Evolutionary conservation across 2,329 filamentous ascomycete species (phyloP).

Genomic region (Ophiostoma novo-ulmi): DNA sequence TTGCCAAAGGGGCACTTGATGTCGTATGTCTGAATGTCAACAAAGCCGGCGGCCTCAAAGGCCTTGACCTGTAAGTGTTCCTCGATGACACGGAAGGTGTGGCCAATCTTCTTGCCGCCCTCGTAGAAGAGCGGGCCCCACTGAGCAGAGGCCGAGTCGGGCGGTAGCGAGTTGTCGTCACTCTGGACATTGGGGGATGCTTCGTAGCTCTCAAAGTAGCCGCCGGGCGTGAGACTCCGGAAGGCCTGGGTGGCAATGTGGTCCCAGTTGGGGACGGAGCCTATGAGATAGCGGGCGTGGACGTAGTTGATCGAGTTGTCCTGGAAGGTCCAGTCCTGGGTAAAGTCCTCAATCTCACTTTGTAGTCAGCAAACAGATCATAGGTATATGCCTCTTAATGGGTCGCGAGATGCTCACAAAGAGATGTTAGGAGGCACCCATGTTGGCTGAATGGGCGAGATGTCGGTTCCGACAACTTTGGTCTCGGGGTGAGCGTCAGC

Average conservation of each 20-base stretch:
- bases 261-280: constrained; percentile 31
- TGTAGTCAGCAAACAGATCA: not conserved
- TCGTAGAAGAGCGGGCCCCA: constrained; percentile 34
- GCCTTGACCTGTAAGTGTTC: constrained; percentile 47
- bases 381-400: not conserved
- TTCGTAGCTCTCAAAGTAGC: constrained; percentile 36
- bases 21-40: constrained; percentile 49
- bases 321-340: constrained; percentile 29
- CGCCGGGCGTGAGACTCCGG: constrained; percentile 44
- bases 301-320: constrained; percentile 30
- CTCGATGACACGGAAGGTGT: constrained; percentile 47
- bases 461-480: constrained; percentile 40
- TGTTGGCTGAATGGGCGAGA: constrained; percentile 37
- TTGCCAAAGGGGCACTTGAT: constrained; percentile 38
- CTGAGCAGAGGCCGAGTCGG: constrained; percentile 28
- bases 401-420: constrained; percentile 15
- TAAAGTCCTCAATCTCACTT: constrained; percentile 33
- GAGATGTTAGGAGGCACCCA: constrained; percentile 23
- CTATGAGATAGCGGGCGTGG: constrained; percentile 31
- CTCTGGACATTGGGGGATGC: constrained; percentile 24
- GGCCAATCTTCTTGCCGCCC: constrained; percentile 42
- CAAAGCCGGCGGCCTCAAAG: constrained; percentile 53
- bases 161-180: constrained; percentile 28
- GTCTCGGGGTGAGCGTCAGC: constrained; percentile 20
- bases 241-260: constrained; percentile 28